Conservation (phyloP, 495 filamentous ascomycete genomes). For the Tirmania nivea region DNA sequence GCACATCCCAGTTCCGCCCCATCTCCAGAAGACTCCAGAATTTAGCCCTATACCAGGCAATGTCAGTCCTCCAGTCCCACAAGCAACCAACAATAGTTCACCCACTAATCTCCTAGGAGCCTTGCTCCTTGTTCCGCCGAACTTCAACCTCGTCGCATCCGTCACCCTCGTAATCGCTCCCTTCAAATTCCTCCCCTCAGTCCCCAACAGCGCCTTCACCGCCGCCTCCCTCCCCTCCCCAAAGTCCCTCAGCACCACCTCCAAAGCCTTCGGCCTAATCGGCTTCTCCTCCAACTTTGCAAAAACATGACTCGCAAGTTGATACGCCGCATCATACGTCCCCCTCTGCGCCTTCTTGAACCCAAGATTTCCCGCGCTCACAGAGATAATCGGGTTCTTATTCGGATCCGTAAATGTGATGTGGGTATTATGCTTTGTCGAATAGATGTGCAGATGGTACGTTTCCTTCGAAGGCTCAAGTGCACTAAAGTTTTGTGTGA, state of each 20-base stretch:
- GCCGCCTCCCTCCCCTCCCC: constrained; percentile 70
- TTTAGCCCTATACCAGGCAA: no score
- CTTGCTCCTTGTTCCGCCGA: constrained; percentile 76
- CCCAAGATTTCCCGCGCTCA: constrained; percentile 63
- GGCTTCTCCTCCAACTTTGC: constrained; percentile 42
- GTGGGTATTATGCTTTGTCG: constrained; percentile 80
- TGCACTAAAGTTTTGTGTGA: not conserved
- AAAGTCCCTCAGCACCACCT: constrained; percentile 65
- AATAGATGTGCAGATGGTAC: constrained; percentile 71
- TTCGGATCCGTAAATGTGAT: constrained; percentile 70
- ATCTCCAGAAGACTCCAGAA: no score
- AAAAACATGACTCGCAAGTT: constrained; percentile 59
- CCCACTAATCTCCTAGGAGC: constrained; percentile 51
- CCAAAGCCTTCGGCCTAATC: constrained; percentile 29
- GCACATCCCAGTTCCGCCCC: no score
- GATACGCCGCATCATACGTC: constrained; percentile 82
- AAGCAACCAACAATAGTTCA: not conserved
- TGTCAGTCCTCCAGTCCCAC: no score
- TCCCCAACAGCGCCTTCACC: constrained; percentile 66
- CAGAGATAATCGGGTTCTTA: constrained; percentile 47
- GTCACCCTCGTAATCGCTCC: constrained; percentile 49
- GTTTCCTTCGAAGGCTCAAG: constrained; percentile 21
- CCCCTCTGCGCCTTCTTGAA: constrained; percentile 61
- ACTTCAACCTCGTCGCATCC: constrained; percentile 75
- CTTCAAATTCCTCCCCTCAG: constrained; percentile 53